Evolutionary conservation across 1,139 yeast genomes (phyloP), one percentile per base, ranked within the genome.

Genomic region (Casaregolazyma suthepensis): DNA sequence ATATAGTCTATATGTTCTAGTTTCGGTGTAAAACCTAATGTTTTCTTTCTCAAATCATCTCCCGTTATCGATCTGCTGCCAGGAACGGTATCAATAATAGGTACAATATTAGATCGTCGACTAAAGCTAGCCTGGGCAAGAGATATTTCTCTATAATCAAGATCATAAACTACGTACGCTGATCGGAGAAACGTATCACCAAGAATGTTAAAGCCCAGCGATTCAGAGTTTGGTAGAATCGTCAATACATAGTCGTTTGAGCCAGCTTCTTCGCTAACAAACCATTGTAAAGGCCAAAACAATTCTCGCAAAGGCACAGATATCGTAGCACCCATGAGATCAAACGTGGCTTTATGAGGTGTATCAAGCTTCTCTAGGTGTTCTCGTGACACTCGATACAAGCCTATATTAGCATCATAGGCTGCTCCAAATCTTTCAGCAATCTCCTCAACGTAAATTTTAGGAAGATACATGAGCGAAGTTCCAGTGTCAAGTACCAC

Each of bases 151-250:
- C 58, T 44, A 50, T 57, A 56, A 26, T 61, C 61, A 45, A 87
- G 71, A 67, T 89, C 90, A 61, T 80, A 88, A 43, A 88, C 96
- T 51, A 83, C 80, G 66, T 89, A 89, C 10, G 87, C 90, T 52
- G 79, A 75, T 56, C 89, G 76, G 61, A 90, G 71, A 69, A 89
- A 82, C 29, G 83, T 78, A 67, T 87, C 96, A 43, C 96, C 96
- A 15, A 88, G 66, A 35, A 60, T 59, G 49, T 59, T 60, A 46
- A 52, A 59, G 12, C 62, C 62, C 17, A 59, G 53, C 10, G 63
- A 53, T 37, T 60, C 56, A n/a, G 57, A 48, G 48, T 59, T 60
- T 23, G 64, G 56, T 59, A 62, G 54, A 26, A 62, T 54, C 1
- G 64, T 61, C 42, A 62, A 51, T 9, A 59, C 62, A 43, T 54